Percentiles rank a stretch among this genome's conserved stretches.
Conservation (phyloP, 495 filamentous ascomycete genomes). For the Penicillium daleae region DNA sequence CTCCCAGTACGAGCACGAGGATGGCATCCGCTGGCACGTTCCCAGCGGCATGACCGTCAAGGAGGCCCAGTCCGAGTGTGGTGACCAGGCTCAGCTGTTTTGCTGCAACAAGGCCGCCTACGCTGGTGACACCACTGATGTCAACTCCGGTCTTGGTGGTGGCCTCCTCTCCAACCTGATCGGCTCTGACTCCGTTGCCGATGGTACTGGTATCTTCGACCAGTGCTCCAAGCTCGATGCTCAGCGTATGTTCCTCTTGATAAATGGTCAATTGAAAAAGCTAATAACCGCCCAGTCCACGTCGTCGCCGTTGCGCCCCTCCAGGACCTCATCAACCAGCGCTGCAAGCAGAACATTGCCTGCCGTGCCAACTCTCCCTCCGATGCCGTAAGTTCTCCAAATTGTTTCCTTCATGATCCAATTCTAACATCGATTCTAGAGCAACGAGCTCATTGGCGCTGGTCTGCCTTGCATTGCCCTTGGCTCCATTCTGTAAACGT, state of each 20-base stretch:
- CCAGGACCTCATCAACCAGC: constrained; percentile 49
- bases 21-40: constrained; percentile 37
- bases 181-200: constrained; percentile 38
- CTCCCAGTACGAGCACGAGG: constrained; percentile 16
- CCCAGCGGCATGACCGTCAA: constrained; percentile 49
- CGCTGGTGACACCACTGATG: constrained; percentile 47
- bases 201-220: constrained; percentile 41
- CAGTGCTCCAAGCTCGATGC: constrained; percentile 46
- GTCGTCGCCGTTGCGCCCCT: constrained; percentile 37
- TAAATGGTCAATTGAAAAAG: not conserved
- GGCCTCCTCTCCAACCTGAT: constrained; percentile 39
- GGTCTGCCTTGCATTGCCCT: constrained; percentile 56
- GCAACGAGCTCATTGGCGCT: constrained; percentile 47
- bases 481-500: constrained; percentile 52
- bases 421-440: constrained; percentile 13
- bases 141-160: constrained; percentile 31
- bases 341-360: constrained; percentile 59
- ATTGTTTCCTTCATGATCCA: not conserved
- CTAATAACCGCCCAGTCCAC: constrained; percentile 18
- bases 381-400: constrained; percentile 36
- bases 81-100: constrained; percentile 52
- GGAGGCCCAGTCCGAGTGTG: constrained; percentile 54
- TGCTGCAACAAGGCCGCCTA: constrained; percentile 53
- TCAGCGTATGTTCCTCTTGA: constrained; percentile 1
- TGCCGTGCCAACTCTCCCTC: constrained; percentile 52